Conservation (phyloP, 257 asterid species). For the Verbena officinalis region DNA sequence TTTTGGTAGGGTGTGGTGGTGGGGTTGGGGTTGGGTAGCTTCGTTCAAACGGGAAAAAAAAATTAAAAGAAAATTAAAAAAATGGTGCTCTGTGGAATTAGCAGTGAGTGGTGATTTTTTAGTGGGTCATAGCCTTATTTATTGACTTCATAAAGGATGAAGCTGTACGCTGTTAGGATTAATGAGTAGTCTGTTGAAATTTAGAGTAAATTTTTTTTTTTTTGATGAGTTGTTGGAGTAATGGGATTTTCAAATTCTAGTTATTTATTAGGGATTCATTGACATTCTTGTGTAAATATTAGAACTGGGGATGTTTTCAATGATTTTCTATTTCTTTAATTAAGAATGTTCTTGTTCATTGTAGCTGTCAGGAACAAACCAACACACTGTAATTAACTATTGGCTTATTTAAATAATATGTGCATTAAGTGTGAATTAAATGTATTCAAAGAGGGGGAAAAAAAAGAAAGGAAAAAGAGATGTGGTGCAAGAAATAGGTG, state of each 20-base stretch:
- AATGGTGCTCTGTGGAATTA: slow-evolving; percentile 23
- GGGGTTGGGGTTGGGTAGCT: slow-evolving; percentile 2
- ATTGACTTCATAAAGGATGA: slow-evolving; percentile 32
- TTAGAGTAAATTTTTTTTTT: neutral
- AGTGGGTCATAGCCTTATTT: slow-evolving; percentile 33
- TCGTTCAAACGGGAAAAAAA: no score
- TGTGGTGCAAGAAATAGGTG: neutral
- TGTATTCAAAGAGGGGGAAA: no score
- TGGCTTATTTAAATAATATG: neutral
- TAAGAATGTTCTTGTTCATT: neutral
- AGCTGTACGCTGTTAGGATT: slow-evolving; percentile 27
- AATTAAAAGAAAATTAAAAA: slow-evolving; percentile 15
- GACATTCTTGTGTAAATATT: slow-evolving; percentile 19
- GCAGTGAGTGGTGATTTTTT: slow-evolving; percentile 24
- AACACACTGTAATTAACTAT: neutral
- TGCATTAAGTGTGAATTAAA: neutral
- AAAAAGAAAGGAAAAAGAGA: neutral
- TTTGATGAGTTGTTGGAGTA: slow-evolving; percentile 16
- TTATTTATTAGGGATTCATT: slow-evolving; percentile 9
- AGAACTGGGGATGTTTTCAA: slow-evolving; percentile 5
- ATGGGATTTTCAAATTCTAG: slow-evolving; percentile 13
- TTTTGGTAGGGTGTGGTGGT: neutral
- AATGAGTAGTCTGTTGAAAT: slow-evolving; percentile 19
- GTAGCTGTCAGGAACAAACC: neutral
- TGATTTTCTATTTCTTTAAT: neutral